phyloP scores from a whole-genome alignment of 148 eudicot species.

The Gaultheria prostrata region DNA sequence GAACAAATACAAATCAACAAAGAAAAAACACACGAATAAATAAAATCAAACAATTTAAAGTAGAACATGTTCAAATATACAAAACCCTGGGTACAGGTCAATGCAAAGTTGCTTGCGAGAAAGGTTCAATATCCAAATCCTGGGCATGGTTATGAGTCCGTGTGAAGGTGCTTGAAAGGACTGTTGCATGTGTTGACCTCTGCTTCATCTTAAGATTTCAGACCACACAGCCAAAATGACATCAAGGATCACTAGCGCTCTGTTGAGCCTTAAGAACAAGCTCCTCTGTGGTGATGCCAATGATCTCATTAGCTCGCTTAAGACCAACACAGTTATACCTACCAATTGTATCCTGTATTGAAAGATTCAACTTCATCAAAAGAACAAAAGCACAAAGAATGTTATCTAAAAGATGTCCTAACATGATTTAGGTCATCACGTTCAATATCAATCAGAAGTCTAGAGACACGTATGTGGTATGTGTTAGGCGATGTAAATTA shows the following conservation, averaged over 20 bases:
- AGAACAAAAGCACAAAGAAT: not conserved
- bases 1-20: not conserved
- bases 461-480: not conserved
- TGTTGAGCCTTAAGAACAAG: constrained; percentile 58
- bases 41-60: not conserved
- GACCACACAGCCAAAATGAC: not conserved
- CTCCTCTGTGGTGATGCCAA: constrained; percentile 86
- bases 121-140: not conserved
- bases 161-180: not conserved
- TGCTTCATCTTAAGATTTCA: not conserved
- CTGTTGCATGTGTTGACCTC: not conserved
- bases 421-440: too few species aligned
- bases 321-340: constrained; percentile 62
- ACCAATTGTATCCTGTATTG: constrained; percentile 68
- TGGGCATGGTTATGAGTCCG: not conserved
- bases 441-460: too few species aligned
- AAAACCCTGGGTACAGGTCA: not conserved
- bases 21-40: not conserved
- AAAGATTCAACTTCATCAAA: not conserved
- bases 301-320: constrained; percentile 84
- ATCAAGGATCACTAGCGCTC: constrained; percentile 24
- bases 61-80: not conserved
- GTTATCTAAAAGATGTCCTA: too few species aligned
- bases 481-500: too few species aligned
- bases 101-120: not conserved